Percentiles rank a stretch among this genome's conserved stretches.
phyloP scores from a whole-genome alignment of 2,329 filamentous ascomycete species.

The Fusarium papillatum region DNA sequence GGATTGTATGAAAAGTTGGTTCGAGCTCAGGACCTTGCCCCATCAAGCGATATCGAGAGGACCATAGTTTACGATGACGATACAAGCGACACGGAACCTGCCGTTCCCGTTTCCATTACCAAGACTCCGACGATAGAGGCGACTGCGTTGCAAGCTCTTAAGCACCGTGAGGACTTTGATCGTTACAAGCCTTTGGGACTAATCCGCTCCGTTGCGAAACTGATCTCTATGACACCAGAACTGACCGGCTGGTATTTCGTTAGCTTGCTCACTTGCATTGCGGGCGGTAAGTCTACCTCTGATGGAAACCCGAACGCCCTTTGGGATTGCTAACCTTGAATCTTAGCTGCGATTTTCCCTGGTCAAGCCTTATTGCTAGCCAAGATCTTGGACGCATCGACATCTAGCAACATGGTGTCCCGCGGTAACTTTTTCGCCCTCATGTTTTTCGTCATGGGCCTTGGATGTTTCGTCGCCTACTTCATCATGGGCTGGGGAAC shows the following conservation, averaged over 20 bases:
- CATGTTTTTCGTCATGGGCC: slow-evolving; percentile 63
- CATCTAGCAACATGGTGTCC: slow-evolving; percentile 31
- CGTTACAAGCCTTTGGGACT: neutral
- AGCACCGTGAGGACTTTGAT: neutral
- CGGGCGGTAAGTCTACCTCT: too few relatives aligned
- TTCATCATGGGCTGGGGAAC: slow-evolving; percentile 6
- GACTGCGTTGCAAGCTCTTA: neutral
- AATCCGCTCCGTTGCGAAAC: neutral
- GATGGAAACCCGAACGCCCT: neutral
- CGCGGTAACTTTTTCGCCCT: slow-evolving; percentile 61
- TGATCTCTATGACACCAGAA: neutral
- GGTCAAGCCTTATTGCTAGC: neutral
- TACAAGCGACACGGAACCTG: neutral
- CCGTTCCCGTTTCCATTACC: neutral
- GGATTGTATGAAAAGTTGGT: slow-evolving; percentile 65
- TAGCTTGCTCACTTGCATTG: too few relatives aligned
- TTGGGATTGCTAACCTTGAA: neutral
- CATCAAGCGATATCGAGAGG: neutral
- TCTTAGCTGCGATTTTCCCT: neutral
- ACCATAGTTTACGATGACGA: too few relatives aligned
- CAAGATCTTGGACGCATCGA: slow-evolving; percentile 35
- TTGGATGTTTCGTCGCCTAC: slow-evolving; percentile 55
- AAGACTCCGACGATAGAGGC: neutral
- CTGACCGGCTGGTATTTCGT: neutral
- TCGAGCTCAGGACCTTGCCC: slow-evolving; percentile 46